Base-by-base conservation (phyloP, 2,329 filamentous ascomycete species). In the Sporothrix curviconia region DNA sequence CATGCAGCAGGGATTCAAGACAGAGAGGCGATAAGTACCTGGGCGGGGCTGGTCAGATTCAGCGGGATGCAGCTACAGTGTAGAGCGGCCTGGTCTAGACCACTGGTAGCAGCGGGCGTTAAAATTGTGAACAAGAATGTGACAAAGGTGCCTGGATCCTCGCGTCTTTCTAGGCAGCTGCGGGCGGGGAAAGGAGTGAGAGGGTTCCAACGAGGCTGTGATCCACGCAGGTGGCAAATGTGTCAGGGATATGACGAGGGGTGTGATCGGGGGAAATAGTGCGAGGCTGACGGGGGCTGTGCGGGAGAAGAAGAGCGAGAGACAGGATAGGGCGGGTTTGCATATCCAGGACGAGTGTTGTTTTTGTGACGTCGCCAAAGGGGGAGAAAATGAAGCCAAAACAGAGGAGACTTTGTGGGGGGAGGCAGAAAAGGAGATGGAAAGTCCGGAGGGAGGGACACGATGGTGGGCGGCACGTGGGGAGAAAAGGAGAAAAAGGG, bases 21-120 rank as follows among this genome's bases (percentile, higher is more conserved):
- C n/a, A 15, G 25, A 19, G 30, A 22, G 37, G 50, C 37, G 25
- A 32, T 34, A 14, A 25, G 49, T 42, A 42, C 50, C 25, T 32
- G 22, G 50, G 24, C 24, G 42, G 24, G 15, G n/a, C 37, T 37
- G 50, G 36, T 11, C n/a, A n/a, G n/a, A n/a, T n/a, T 52, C 49
- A 52, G n/a, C 49, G 49, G 49, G 49, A 52, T 19, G 36, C 17
- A 28, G 22, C 24, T 52, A 28, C 24, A 30, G n/a, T n/a, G n/a
- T n/a, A n/a, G n/a, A n/a, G n/a, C n/a, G n/a, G n/a, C n/a, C 11
- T 52, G 49, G 50, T 37, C 24, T 53, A 53, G 50, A 42, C 36
- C 50, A 32, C 36, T n/a, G 12, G 36, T 15, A 42, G 7, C 7
- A 11, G 12, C 25, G 14, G 49, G n/a, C n/a, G n/a, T n/a, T n/a